A percentile compares a stretch with the other conserved stretches of the same genome.
phyloP scores from a whole-genome alignment of 2,329 filamentous ascomycete genomes.

The Madurella mycetomatis region DNA sequence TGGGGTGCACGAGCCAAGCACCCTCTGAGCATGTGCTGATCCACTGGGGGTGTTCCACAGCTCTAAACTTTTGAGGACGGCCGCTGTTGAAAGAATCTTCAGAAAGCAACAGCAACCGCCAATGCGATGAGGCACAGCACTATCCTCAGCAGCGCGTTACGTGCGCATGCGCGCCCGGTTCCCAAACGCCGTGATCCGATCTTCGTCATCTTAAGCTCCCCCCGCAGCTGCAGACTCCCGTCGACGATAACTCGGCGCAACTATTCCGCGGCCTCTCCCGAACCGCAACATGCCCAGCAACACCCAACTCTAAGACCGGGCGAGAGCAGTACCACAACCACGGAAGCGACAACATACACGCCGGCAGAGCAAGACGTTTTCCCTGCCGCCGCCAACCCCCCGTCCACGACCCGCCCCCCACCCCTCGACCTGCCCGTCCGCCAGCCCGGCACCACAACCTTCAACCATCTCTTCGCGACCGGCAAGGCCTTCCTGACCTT shows the following conservation, averaged over 20 bases:
- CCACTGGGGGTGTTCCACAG: too few species aligned
- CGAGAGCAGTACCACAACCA: not conserved
- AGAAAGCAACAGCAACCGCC: not conserved
- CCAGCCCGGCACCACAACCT: conserved; percentile 36
- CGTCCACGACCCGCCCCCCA: conserved; percentile 67
- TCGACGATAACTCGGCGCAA: not conserved
- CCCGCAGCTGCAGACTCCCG: not conserved
- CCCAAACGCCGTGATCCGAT: not conserved
- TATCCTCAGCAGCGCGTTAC: conserved; percentile 9
- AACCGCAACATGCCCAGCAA: not conserved
- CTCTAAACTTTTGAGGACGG: too few species aligned
- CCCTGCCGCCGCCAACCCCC: conserved; percentile 54
- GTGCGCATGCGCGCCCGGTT: conserved; percentile 3
- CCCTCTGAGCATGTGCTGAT: too few species aligned
- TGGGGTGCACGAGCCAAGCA: too few species aligned
- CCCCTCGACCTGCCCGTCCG: conserved; percentile 59
- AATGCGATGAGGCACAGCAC: conserved; percentile 14
- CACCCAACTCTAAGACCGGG: not conserved
- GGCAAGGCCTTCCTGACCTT: conserved; percentile 77
- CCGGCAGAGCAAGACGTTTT: not conserved
- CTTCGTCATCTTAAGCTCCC: not conserved
- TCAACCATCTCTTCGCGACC: conserved; percentile 53
- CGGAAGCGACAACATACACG: conserved; percentile 2
- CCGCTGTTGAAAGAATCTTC: not conserved
- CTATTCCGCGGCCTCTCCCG: conserved; percentile 5